Conservation (phyloP, 768 basidiomycete species). For the Mycena amicta region DNA sequence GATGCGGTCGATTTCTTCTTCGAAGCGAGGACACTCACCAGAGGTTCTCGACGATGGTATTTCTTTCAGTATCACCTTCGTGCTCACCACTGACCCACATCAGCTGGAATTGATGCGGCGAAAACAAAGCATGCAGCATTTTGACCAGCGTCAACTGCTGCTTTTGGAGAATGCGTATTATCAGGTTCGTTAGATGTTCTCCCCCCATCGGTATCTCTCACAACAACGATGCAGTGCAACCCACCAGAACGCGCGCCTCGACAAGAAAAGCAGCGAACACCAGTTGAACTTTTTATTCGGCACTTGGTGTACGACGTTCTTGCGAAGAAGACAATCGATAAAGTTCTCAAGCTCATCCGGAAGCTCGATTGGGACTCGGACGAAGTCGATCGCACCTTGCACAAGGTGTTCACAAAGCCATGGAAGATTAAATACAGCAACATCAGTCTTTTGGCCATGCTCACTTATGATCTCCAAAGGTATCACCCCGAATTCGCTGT, state of each 20-base stretch:
- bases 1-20: slow-evolving; percentile 90
- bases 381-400: slow-evolving; percentile 60
- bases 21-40: slow-evolving; percentile 86
- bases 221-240: slow-evolving; percentile 67
- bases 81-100: slow-evolving; percentile 4
- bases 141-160: slow-evolving; percentile 87
- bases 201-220: not conserved
- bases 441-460: slow-evolving; percentile 87
- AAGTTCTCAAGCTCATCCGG: slow-evolving; percentile 88
- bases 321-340: slow-evolving; percentile 92
- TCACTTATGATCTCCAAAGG: slow-evolving; percentile 92
- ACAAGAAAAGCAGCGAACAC: slow-evolving; percentile 81
- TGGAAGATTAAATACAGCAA: slow-evolving; percentile 97
- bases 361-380: slow-evolving; percentile 96
- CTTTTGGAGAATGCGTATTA: slow-evolving; percentile 98
- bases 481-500: slow-evolving; percentile 91
- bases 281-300: slow-evolving; percentile 91
- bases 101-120: slow-evolving; percentile 93
- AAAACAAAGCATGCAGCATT: slow-evolving; percentile 90
- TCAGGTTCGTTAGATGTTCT: slow-evolving; percentile 55
- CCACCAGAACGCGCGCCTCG: slow-evolving; percentile 91
- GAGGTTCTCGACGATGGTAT: slow-evolving; percentile 88
- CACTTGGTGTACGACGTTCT: slow-evolving; percentile 95
- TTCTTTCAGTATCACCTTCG: too few species aligned
- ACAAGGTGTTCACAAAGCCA: slow-evolving; percentile 94